These are phyloP conservation scores for Xylaria grammica DNA, from an alignment of 495 filamentous ascomycete species.

Conservation along the genomic window DNA sequence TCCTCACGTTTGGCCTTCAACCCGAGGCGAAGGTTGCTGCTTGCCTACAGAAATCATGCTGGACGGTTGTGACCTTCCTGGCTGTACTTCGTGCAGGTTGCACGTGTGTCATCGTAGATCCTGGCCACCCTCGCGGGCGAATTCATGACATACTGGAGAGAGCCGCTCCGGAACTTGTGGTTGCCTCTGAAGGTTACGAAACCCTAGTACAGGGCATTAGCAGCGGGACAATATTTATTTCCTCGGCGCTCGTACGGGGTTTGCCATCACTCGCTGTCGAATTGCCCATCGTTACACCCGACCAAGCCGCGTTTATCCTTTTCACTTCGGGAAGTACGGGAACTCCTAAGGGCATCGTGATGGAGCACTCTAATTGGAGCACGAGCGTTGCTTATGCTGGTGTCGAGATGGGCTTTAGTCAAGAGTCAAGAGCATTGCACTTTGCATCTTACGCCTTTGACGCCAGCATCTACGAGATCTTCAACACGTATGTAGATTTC, in stretches of 20 bases:
- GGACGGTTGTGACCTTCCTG: conserved; percentile 46
- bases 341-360: conserved; percentile 49
- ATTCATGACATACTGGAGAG: conserved; percentile 43
- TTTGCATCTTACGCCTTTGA: conserved; percentile 68
- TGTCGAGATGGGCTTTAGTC: not conserved
- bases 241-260: not conserved
- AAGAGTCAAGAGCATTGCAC: conserved; percentile 51
- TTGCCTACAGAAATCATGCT: conserved; percentile 57
- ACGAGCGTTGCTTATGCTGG: not conserved
- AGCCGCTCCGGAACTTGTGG: not conserved
- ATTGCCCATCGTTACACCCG: not conserved
- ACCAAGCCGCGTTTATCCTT: conserved; percentile 39
- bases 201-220: not conserved
- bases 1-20: conserved; percentile 43
- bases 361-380: conserved; percentile 30
- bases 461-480: conserved; percentile 59
- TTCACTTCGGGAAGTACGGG: conserved; percentile 53
- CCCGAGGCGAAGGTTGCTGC: conserved; percentile 56
- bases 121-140: conserved; percentile 32
- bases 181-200: not conserved
- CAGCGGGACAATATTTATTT: not conserved
- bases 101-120: conserved; percentile 32
- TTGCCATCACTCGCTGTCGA: not conserved
- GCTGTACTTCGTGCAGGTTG: conserved; percentile 44
- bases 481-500: conserved; percentile 30